Evolutionary conservation across 176 grass and related monocot species (phyloP).

Genomic region (Secale cereale): DNA sequence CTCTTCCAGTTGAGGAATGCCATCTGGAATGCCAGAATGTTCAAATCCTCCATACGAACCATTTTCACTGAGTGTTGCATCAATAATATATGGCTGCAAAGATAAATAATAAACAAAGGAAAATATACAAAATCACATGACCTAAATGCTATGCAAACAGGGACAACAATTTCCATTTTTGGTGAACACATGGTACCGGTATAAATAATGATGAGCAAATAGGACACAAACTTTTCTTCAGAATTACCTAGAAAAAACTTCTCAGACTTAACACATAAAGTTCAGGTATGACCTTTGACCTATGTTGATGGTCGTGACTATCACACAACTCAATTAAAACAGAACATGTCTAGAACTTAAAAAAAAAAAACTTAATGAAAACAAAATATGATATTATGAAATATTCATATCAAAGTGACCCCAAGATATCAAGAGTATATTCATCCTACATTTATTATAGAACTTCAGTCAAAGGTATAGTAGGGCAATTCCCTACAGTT

Average conservation of each 20-base stretch:
- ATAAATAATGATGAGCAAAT: neutral
- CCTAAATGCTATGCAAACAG: neutral
- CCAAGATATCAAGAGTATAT: neutral
- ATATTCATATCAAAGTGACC: neutral
- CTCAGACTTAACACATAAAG: neutral
- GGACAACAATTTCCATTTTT: neutral
- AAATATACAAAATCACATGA: neutral
- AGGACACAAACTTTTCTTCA: neutral
- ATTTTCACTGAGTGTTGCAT: constrained; percentile 22
- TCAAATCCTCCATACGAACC: constrained; percentile 73
- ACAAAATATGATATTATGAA: neutral
- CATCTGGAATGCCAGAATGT: constrained; percentile 61
- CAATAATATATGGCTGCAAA: constrained; percentile 71
- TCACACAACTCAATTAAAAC: neutral
- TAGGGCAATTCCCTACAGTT: neutral
- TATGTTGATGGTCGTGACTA: neutral
- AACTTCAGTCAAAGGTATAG: neutral
- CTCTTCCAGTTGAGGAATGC: constrained; percentile 81
- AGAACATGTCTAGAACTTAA: neutral
- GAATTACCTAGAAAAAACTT: neutral
- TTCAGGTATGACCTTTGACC: neutral
- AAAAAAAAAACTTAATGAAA: neutral
- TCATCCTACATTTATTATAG: neutral
- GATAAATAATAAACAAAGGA: constrained; percentile 5
- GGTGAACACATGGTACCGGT: neutral